phyloP scores from a whole-genome alignment of 345 rosid species.

The Camelina laxa region DNA sequence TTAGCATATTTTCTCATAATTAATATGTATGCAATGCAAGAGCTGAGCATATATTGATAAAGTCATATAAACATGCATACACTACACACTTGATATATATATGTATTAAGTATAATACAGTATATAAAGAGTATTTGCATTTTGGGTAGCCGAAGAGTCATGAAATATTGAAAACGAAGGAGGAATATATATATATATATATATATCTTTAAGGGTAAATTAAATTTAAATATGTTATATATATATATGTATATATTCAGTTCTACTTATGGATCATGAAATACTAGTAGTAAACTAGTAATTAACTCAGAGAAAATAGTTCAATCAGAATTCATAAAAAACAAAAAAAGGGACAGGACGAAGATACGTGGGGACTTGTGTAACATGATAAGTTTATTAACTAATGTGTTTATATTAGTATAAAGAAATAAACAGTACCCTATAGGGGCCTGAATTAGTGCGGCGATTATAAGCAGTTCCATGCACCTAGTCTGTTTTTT shows the following conservation, averaged over 20 bases:
- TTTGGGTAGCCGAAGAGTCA: slow-evolving; percentile 41
- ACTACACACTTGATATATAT: not conserved
- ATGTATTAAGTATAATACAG: not conserved
- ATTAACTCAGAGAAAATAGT: not conserved
- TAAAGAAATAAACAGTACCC: not conserved
- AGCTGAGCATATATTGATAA: slow-evolving; percentile 23
- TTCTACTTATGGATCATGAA: not conserved
- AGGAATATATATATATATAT: slow-evolving; percentile 15
- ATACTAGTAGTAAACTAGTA: not conserved
- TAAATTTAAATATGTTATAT: not conserved
- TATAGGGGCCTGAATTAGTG: slow-evolving; percentile 14
- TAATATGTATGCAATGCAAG: not conserved
- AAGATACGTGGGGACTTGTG: slow-evolving; percentile 33
- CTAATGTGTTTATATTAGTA: not conserved
- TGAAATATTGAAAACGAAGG: slow-evolving; percentile 12
- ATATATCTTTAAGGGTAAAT: not conserved
- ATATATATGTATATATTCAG: not conserved
- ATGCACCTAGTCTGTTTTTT: slow-evolving; percentile 37
- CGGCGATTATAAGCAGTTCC: slow-evolving; percentile 8
- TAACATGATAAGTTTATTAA: slow-evolving; percentile 14
- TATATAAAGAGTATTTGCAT: slow-evolving; percentile 27
- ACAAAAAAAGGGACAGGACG: slow-evolving; percentile 1
- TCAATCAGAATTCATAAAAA: not conserved
- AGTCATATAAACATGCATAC: slow-evolving; percentile 6
- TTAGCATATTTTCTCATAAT: not conserved